These are phyloP conservation scores for Tripidium arundinaceum DNA, from an alignment of 202 grass and related monocot genomes.

Conservation along the genomic window DNA sequence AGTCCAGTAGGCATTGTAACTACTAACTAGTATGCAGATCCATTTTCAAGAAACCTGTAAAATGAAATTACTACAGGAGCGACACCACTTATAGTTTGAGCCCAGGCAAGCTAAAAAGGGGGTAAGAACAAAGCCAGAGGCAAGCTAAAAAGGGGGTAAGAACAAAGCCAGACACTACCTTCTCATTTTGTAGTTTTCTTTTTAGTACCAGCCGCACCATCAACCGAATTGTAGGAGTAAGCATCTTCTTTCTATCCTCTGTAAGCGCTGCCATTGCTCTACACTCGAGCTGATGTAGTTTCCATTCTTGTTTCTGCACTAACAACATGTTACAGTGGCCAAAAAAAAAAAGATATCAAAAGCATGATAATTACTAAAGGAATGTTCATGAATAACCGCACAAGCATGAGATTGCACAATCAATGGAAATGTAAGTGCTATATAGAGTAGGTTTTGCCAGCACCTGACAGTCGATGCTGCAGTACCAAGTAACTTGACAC, in stretches of 20 bases:
- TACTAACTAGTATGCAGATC: background rate
- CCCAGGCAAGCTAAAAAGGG: background rate
- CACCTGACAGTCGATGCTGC: slow-evolving; percentile 72
- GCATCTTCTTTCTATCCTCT: slow-evolving; percentile 73
- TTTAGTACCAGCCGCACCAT: slow-evolving; percentile 64
- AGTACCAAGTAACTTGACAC: slow-evolving; percentile 78
- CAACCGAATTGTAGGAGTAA: slow-evolving; percentile 70
- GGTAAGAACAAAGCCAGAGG: background rate
- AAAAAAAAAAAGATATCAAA: background rate
- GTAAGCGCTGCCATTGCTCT: slow-evolving; percentile 45
- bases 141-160: background rate
- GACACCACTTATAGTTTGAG: background rate
- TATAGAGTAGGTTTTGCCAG: background rate
- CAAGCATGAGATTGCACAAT: background rate
- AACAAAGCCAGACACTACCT: slow-evolving; percentile 35
- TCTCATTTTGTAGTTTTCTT: slow-evolving; percentile 60
- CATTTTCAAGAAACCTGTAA: background rate
- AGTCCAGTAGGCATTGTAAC: background rate
- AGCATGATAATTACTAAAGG: background rate
- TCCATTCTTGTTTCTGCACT: slow-evolving; percentile 76
- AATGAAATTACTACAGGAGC: background rate
- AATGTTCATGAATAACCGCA: background rate
- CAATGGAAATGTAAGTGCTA: background rate
- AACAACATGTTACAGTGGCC: background rate
- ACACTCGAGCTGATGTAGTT: slow-evolving; percentile 79